Percentiles rank a stretch among this genome's conserved stretches.
These are phyloP conservation scores for Penicillium sp. DNA, from an alignment of 2,329 filamentous ascomycete genomes.

Conservation along the genomic window DNA sequence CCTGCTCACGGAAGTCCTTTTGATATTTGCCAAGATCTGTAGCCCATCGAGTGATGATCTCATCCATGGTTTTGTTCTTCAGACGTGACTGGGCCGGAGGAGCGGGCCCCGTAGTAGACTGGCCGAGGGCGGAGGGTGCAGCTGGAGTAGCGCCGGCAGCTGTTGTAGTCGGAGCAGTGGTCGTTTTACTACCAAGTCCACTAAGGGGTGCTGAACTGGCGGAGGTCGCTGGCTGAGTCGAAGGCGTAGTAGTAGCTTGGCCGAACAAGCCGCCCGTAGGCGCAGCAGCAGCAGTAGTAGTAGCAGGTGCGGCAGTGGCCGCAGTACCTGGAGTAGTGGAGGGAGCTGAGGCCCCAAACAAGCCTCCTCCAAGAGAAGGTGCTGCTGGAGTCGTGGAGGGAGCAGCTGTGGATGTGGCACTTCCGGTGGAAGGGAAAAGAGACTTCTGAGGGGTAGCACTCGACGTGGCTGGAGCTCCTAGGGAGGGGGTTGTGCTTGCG, in stretches of 20 bases:
- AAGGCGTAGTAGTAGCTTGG: slow-evolving; percentile 29
- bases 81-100: slow-evolving; percentile 80
- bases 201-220: not conserved
- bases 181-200: slow-evolving; percentile 8
- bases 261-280: slow-evolving; percentile 23
- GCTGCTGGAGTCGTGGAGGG: slow-evolving; percentile 32
- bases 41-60: slow-evolving; percentile 96
- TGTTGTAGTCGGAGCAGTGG: slow-evolving; percentile 23
- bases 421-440: slow-evolving; percentile 31
- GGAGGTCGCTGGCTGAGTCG: slow-evolving; percentile 20
- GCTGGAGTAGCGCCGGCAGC: slow-evolving; percentile 30
- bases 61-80: slow-evolving; percentile 99
- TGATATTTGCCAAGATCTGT: slow-evolving; percentile 94
- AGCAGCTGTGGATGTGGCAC: slow-evolving; percentile 29
- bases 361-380: slow-evolving; percentile 24
- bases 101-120: slow-evolving; percentile 74
- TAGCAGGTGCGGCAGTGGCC: slow-evolving; percentile 30
- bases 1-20: slow-evolving; percentile 91
- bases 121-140: slow-evolving; percentile 51
- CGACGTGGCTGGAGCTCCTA: slow-evolving; percentile 27
- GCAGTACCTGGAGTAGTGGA: slow-evolving; percentile 27
- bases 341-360: slow-evolving; percentile 32
- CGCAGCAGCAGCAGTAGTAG: slow-evolving; percentile 23
- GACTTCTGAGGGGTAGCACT: slow-evolving; percentile 36
- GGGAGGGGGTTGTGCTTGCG: slow-evolving; percentile 17